Conservation (phyloP, 768 basidiomycete genomes). For the Naganishia friedmannii region DNA sequence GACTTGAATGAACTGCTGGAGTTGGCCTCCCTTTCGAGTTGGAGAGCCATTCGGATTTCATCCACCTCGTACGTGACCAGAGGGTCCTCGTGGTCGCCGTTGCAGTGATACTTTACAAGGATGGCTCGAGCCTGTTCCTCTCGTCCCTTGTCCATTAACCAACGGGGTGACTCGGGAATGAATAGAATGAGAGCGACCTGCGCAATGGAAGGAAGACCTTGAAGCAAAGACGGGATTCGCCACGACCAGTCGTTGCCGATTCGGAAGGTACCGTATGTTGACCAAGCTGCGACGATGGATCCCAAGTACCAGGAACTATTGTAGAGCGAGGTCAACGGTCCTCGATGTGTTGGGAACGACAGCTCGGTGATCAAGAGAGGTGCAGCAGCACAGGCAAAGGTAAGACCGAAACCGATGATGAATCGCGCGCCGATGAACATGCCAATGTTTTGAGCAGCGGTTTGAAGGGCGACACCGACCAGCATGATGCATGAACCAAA, state of each 20-base stretch:
- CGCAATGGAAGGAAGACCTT: conserved; percentile 61
- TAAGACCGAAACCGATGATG: conserved; percentile 61
- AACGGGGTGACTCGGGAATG: conserved; percentile 80
- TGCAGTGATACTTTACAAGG: conserved; percentile 79
- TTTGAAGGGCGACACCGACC: conserved; percentile 58
- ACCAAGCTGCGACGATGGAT: conserved; percentile 56
- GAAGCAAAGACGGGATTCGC: conserved; percentile 57
- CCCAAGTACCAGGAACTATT: conserved; percentile 75
- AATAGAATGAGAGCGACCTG: conserved; percentile 63
- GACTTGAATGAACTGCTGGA: conserved; percentile 58
- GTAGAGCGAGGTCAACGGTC: conserved; percentile 63
- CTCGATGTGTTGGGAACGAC: conserved; percentile 79
- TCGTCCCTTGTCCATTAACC: conserved; percentile 70
- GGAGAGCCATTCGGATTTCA: conserved; percentile 69
- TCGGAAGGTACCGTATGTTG: conserved; percentile 61
- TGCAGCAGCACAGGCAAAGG: conserved; percentile 66
- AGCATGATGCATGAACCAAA: conserved; percentile 62
- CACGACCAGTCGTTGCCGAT: conserved; percentile 57
- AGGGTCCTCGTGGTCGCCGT: conserved; percentile 63
- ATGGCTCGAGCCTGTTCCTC: conserved; percentile 66
- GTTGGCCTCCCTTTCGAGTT: conserved; percentile 62
- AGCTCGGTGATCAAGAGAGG: conserved; percentile 81
- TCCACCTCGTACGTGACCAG: conserved; percentile 41
- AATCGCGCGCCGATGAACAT: conserved; percentile 39
- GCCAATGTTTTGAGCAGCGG: conserved; percentile 31